A percentile compares a stretch with the other conserved stretches of the same genome.
phyloP scores from a whole-genome alignment of 176 grass and related monocot species.

The Zea luxurians region DNA sequence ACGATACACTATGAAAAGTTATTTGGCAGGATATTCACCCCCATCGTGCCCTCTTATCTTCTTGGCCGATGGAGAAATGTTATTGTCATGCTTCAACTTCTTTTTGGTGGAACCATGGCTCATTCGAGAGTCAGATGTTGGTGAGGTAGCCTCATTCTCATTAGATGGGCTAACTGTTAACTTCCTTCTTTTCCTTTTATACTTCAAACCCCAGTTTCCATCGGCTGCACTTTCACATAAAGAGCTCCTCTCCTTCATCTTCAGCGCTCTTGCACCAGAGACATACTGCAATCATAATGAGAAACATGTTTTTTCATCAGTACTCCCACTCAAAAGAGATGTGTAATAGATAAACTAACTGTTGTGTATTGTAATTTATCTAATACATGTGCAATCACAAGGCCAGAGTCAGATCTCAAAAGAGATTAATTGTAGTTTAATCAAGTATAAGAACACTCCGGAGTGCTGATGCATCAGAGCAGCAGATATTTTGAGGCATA shows the following conservation, averaged over 20 bases:
- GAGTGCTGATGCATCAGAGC: too few species aligned
- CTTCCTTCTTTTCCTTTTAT: too few species aligned
- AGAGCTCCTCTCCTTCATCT: conserved; percentile 68
- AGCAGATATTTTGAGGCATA: too few species aligned
- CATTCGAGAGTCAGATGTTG: conserved; percentile 44
- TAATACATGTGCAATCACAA: too few species aligned
- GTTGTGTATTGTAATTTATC: too few species aligned
- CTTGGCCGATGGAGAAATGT: conserved; percentile 45
- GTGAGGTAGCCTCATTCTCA: too few species aligned
- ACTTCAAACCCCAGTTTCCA: not conserved
- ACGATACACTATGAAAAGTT: conserved; percentile 30
- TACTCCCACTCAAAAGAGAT: not conserved
- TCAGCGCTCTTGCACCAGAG: conserved; percentile 27
- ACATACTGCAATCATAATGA: conserved; percentile 37
- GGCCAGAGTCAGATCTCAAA: too few species aligned
- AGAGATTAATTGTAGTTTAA: too few species aligned
- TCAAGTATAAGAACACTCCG: too few species aligned
- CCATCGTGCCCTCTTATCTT: conserved; percentile 89
- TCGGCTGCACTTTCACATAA: conserved; percentile 64
- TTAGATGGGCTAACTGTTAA: too few species aligned
- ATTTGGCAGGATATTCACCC: conserved; percentile 56
- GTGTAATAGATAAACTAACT: too few species aligned
- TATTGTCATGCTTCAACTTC: conserved; percentile 55
- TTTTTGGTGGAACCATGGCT: conserved; percentile 50
- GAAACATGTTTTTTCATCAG: conserved; percentile 24